Evolutionary conservation across 371 early-diverging fungal species (phyloP).

Genomic region (Mucor racemosus): DNA sequence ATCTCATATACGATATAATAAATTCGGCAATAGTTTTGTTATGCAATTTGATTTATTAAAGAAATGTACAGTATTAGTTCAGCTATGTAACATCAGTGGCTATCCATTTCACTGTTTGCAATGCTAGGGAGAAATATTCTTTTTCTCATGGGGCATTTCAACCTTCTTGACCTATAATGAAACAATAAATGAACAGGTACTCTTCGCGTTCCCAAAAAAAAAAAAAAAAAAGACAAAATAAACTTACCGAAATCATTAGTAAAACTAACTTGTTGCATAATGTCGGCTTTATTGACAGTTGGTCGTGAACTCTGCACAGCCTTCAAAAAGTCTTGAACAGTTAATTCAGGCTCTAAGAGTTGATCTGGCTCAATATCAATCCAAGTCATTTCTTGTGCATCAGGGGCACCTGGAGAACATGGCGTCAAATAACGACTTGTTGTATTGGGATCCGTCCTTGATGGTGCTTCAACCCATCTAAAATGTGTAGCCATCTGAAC

Average conservation of each 20-base stretch:
- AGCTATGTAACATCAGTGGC: too few species aligned
- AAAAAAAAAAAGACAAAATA: too few species aligned
- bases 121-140: too few species aligned
- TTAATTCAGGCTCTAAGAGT: constrained; percentile 89
- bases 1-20: too few species aligned
- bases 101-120: too few species aligned
- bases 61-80: too few species aligned
- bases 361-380: constrained; percentile 84
- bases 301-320: constrained; percentile 80
- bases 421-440: constrained; percentile 79
- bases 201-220: too few species aligned
- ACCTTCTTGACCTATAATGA: not conserved
- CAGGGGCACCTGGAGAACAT: constrained; percentile 94
- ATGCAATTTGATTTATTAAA: too few species aligned
- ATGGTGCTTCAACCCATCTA: constrained; percentile 65
- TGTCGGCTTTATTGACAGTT: constrained; percentile 84
- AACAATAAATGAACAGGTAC: not conserved
- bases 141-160: not conserved
- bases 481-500: constrained; percentile 96
- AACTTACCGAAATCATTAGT: constrained; percentile 84
- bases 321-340: constrained; percentile 82
- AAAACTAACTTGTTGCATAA: constrained; percentile 83
- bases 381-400: constrained; percentile 92
- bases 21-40: too few species aligned
- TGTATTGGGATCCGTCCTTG: constrained; percentile 59